Base-by-base conservation (phyloP, 2,329 filamentous ascomycete genomes). In the Diaporthe capsici region DNA sequence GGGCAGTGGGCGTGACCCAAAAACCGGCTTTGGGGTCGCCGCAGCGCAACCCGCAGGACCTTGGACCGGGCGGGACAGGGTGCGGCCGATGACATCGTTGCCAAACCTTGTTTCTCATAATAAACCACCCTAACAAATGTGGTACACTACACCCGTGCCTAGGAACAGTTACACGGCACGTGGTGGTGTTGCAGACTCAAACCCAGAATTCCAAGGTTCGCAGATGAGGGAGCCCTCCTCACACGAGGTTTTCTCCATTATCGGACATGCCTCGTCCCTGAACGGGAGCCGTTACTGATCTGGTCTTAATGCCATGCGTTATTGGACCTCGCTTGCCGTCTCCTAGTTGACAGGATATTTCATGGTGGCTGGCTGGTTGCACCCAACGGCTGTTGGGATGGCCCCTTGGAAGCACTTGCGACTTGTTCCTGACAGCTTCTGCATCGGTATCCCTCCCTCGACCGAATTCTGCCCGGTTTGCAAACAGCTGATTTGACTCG, bases 11-110 rank as follows among this genome's bases (percentile, higher is more conserved):
- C 44, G 55, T 60, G 70, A 42, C 71, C 65, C 71, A 63, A 53
- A 72, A 72, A 72, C 71, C 57, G 71, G 71, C 71, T 72, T 72
- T 72, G 65, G 65, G 15, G 47, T 68, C n/a, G 65, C 65, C 65
- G 65, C 65, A 70, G 60, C 60, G 20, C 39, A 65, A 61, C 65
- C 65, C 47, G 47, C 60, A 20, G 22, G 60, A 42, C 58, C 39
- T 44, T 28, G 60, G 39, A 34, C 44, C 10, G 31, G 60, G 25
- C 25, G 31, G 22, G 63, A 31, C 47, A 58, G 42, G 70, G 34
- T 44, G 57, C 44, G 57, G 31, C 71, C 57, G 47, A 72, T 72
- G 71, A 72, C 71, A 72, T 72, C 44, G 71, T 72, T 72, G n/a
- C 57, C 25, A 51, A 72, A 72, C 71, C 42, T 63, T 72, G 53